Evolutionary conservation across 2,329 filamentous ascomycete genomes (phyloP).

Genomic region (Alternaria alternata): DNA sequence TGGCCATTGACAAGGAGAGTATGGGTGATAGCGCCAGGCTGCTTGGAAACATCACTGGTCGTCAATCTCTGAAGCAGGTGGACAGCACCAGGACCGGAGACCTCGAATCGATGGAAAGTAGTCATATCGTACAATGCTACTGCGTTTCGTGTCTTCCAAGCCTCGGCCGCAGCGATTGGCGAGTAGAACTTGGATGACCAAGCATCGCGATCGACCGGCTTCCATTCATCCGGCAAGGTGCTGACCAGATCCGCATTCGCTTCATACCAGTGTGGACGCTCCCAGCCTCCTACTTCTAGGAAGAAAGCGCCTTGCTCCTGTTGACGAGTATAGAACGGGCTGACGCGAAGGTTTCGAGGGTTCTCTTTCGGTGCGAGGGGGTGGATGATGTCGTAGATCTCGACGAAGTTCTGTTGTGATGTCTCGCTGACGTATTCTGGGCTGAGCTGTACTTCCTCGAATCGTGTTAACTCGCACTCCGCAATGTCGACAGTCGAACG

Average conservation of each 20-base stretch:
- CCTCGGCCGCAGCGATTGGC: constrained; percentile 66
- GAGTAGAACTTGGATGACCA: constrained; percentile 68
- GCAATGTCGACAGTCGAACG: constrained; percentile 64
- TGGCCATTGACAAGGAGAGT: constrained; percentile 63
- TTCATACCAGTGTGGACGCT: constrained; percentile 70
- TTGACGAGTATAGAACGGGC: constrained; percentile 66
- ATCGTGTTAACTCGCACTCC: constrained; percentile 67
- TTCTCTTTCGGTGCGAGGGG: constrained; percentile 66
- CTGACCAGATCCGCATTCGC: constrained; percentile 62
- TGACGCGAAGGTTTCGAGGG: constrained; percentile 66
- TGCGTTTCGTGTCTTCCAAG: constrained; percentile 70
- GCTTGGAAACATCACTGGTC: constrained; percentile 59
- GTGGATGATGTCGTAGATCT: constrained; percentile 71
- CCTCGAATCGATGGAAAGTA: constrained; percentile 65
- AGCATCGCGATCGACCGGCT: constrained; percentile 63
- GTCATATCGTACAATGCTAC: constrained; percentile 71
- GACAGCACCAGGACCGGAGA: constrained; percentile 65
- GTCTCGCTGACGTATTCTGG: constrained; percentile 66
- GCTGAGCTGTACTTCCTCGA: constrained; percentile 68
- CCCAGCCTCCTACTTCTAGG: constrained; percentile 68
- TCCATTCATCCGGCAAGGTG: constrained; percentile 63
- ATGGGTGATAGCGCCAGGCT: constrained; percentile 63
- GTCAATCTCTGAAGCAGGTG: constrained; percentile 64
- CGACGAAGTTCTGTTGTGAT: constrained; percentile 67
- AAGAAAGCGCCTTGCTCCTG: constrained; percentile 66